phyloP scores from a whole-genome alignment of 2,329 filamentous ascomycete species.

The Venturia pyrina region DNA sequence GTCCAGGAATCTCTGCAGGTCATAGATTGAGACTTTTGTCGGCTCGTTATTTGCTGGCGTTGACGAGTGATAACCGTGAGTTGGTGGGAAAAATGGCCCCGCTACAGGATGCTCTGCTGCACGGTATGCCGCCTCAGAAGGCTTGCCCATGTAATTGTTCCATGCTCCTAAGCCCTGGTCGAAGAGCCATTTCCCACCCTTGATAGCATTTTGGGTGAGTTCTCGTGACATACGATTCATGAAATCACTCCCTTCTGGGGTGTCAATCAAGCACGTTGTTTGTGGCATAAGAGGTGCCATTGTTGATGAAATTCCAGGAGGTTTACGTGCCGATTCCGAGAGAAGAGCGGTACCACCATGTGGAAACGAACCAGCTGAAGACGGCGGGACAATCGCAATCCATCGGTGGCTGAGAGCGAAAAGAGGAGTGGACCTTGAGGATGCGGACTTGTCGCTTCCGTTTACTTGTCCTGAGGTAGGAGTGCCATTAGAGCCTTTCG shows the following conservation, averaged over 20 bases:
- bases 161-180: conserved; percentile 69
- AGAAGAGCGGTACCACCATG: conserved; percentile 56
- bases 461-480: conserved; percentile 25
- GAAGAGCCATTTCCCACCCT: conserved; percentile 64
- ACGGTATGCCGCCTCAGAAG: conserved; percentile 41
- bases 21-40: conserved; percentile 64
- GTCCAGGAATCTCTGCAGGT: conserved; percentile 50
- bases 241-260: conserved; percentile 61
- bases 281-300: conserved; percentile 60
- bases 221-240: conserved; percentile 70
- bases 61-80: conserved; percentile 55
- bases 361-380: conserved; percentile 56
- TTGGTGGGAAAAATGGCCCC: conserved; percentile 57
- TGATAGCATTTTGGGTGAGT: conserved; percentile 67
- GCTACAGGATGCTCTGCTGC: conserved; percentile 23
- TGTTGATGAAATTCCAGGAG: conserved; percentile 46
- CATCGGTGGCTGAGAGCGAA: conserved; percentile 62
- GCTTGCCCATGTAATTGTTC: conserved; percentile 67
- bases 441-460: conserved; percentile 23
- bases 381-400: conserved; percentile 67
- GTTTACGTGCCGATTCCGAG: conserved; percentile 37
- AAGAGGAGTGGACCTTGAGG: conserved; percentile 50
- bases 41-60: conserved; percentile 49
- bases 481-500: conserved; percentile 21
- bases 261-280: conserved; percentile 58